Base-by-base conservation (phyloP, 805 yeast genomes). In the Ogataea neopini region DNA sequence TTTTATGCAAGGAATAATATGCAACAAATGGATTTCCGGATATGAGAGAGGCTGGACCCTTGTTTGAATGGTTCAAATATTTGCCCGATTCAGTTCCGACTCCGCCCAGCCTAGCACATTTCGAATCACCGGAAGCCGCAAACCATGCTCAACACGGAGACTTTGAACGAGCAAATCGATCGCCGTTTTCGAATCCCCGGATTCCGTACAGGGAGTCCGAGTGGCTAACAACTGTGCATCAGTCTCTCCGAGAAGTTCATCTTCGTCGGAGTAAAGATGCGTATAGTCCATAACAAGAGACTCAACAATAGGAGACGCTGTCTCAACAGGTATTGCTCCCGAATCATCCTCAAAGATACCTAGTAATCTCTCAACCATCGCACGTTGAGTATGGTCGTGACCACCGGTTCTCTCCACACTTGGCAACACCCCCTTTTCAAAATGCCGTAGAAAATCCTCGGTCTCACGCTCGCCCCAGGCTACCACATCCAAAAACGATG, bases 371-470 rank as follows among this genome's bases (percentile, higher is more conserved):
- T 45, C 49, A 6, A 44, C 44, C 48, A 48, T 48, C 23, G 51
- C 40, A 33, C 34, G 40, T 36, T 45, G 52, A 17, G 52, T 45
- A 29, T 53, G 52, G 26, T 42, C 35, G n/a, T 45, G 45, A 20
- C 44, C 46, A n/a, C 48, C 29, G 2, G 26, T 30, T 36, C 48
- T 47, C 11, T 52, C 41, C 11, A 51, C 44, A 1, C 32, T 30
- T 2, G 58, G 58, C 7, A 40, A 51, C 26, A 45, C 40, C 42
- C 32, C 61, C 62, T 8, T 69, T 43, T 71, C 65, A 43, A 77
- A 71, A 81, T 85, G 79, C 18, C 73, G 67, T 22, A 82, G 60
- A 60, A 81, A 85, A 22, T 69, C 61, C 3, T 70, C 70, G 2
- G 74, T 69, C 46, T 76, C 68, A 2, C 58, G 56, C n/a, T 74